Evolutionary conservation across 2,329 filamentous ascomycete genomes (phyloP), one percentile per base, ranked within the genome.

Genomic region (Pestalotiopsis sp.): DNA sequence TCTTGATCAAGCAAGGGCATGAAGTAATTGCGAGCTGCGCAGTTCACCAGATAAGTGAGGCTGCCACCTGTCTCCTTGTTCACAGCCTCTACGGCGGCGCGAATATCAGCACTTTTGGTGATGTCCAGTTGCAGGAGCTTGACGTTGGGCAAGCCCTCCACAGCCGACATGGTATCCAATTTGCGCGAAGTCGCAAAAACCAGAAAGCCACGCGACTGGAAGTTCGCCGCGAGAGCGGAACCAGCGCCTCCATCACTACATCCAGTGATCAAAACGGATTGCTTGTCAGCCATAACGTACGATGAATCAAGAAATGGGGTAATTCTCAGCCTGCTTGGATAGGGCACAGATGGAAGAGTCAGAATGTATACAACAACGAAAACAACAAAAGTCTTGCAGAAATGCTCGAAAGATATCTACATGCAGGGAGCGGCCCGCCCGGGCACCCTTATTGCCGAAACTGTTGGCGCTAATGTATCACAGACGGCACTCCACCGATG

Each of bases 31-130:
- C 11, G 11, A 31, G 74, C 75, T 1, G 75, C 75, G 39, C 77
- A 77, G 49, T 76, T 77, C 65, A 77, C 61, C 3, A 77, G 67
- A 20, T 71, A 64, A 52, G 77, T 72, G 6, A 77, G 71, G 7
- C 67, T 49, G 4, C 60, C 36, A 6, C 70, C 68, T 17, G 57
- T 60, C 27, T 25, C 11, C 57, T 60, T 60, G 3, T 20, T 6
- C 11, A 60, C 57, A 25, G 27, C 17, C 13, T 60, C 25, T 2
- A 31, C 57, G 11, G 7, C 57, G 0, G 57, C 1, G 6, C 13
- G 1, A 17, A 31, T 25, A 31, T 11, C 9, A 11, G 20, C 57
- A 14, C n/a, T 12, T 5, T 25, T 11, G 4, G 2, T 31, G 11
- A 31, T 23, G 9, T 60, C 25, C 5, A 60, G 57, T 14, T 6